Conservation (phyloP, 805 yeast genomes). For the Metschnikowia anglica region DNA sequence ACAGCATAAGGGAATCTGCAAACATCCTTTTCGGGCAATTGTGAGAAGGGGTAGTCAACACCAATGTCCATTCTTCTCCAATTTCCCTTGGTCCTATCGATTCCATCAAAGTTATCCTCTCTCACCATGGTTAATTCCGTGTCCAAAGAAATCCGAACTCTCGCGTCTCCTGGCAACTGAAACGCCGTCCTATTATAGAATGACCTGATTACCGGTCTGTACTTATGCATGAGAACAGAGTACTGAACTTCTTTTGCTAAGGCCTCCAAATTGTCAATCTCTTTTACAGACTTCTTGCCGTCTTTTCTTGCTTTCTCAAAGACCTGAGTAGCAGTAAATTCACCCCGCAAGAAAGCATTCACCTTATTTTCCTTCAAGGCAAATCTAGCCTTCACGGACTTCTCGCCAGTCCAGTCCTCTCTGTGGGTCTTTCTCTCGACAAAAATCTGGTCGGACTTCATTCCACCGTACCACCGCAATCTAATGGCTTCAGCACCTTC, state of each 20-base stretch:
- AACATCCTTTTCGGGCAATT: constrained; percentile 78
- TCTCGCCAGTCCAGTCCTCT: constrained; percentile 99
- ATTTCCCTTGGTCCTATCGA: constrained; percentile 83
- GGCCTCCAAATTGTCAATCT: constrained; percentile 88
- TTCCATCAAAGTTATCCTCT: constrained; percentile 95
- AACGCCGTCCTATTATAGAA: constrained; percentile 98
- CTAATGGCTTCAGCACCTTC: constrained; percentile 99
- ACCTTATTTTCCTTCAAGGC: constrained; percentile 88
- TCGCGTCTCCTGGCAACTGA: constrained; percentile 98
- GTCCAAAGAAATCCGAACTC: constrained; percentile 97
- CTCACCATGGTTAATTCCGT: constrained; percentile 97
- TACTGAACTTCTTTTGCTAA: constrained; percentile 93
- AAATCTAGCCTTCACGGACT: constrained; percentile 97
- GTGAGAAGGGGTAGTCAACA: constrained; percentile 91
- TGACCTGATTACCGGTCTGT: constrained; percentile 93
- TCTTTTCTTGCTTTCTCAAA: constrained; percentile 92
- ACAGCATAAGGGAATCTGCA: constrained; percentile 98
- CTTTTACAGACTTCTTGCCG: constrained; percentile 82
- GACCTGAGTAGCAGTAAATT: constrained; percentile 81
- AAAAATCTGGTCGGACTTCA: constrained; percentile 87
- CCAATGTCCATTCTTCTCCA: constrained; percentile 99
- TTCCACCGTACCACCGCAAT: constrained; percentile 98
- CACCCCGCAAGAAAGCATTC: constrained; percentile 79
- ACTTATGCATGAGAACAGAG: constrained; percentile 74
- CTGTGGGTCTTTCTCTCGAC: constrained; percentile 98